These are phyloP conservation scores for Alternaria sp. DNA, from an alignment of 2,329 filamentous ascomycete genomes.

Conservation along the genomic window DNA sequence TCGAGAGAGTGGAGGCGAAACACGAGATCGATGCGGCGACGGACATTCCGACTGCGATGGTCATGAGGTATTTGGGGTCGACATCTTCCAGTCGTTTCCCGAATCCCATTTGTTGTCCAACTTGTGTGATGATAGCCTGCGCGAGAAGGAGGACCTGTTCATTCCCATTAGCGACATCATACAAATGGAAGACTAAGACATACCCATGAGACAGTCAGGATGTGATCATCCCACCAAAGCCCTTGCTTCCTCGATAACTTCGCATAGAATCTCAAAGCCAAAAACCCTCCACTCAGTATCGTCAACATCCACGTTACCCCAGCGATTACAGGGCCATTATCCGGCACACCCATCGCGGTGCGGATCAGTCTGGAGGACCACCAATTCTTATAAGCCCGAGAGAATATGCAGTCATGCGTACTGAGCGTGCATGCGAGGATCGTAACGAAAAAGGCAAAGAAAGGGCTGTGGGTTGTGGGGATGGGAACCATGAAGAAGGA, in stretches of 20 bases:
- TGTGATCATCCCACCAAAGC: constrained; percentile 41
- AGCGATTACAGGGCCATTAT: constrained; percentile 33
- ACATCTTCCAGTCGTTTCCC: constrained; percentile 32
- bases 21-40: constrained; percentile 32
- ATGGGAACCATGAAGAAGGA: not conserved
- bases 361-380: constrained; percentile 3
- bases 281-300: constrained; percentile 26
- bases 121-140: constrained; percentile 28
- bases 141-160: constrained; percentile 29
- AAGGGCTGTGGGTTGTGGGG: not conserved
- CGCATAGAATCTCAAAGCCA: constrained; percentile 35
- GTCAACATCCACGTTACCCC: constrained; percentile 36
- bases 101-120: constrained; percentile 28
- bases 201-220: constrained; percentile 37
- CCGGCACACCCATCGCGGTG: constrained; percentile 19
- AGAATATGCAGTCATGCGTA: not conserved
- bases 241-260: constrained; percentile 32
- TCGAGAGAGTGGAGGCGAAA: constrained; percentile 33
- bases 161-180: not conserved
- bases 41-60: constrained; percentile 22
- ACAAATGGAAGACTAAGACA: not conserved
- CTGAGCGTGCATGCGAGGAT: not conserved
- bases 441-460: not conserved
- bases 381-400: not conserved
- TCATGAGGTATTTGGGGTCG: constrained; percentile 14